Evolutionary conservation across 2,329 filamentous ascomycete species (phyloP), one percentile per base, ranked within the genome.

Genomic region (Alternaria longipes): DNA sequence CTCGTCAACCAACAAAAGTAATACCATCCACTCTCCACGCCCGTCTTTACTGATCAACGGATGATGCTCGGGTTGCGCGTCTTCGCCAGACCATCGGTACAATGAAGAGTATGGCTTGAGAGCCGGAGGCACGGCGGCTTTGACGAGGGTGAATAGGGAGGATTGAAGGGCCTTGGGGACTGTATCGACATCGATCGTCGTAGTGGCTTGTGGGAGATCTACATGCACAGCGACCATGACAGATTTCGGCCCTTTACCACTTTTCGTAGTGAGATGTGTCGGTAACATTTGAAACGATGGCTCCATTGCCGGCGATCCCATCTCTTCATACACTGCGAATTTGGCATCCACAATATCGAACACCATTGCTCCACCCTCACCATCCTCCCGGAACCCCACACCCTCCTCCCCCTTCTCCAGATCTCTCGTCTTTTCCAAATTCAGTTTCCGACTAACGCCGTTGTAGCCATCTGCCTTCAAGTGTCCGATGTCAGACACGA

Each of bases 11-110:
- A 63, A 18, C 24, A 57, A 45, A 36, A 62, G 22, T 46, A 50
- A 38, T n/a, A 60, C 34, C 59, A 66, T 49, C 63, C 63, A 69
- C 22, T 56, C 36, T 3, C 62, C 65, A 16, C 53, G 58, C 7
- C 54, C 44, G 4, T 56, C 59, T 1, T 52, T 42, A 0, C 56
- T 58, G 38, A 70, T 69, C 12, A 38, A 4, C 3, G 67, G 66
- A 52, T 70, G 68, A 56, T 57, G 44, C 8, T 64, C 50, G 3
- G 68, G 68, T 44, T 70, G 67, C 8, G 60, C 58, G n/a, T 60
- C 60, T 3, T 42, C 30, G 4, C 62, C 63, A 3, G 41, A 32
- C 47, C 64, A 60, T 8, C 30, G 57, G 38, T 71, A 69, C 3
- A 69, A 1, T 5, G 46, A 61, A 7, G 53, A 50, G 8, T 34